phyloP scores from a whole-genome alignment of 176 grass and related monocot genomes.

The Carex parvula region DNA sequence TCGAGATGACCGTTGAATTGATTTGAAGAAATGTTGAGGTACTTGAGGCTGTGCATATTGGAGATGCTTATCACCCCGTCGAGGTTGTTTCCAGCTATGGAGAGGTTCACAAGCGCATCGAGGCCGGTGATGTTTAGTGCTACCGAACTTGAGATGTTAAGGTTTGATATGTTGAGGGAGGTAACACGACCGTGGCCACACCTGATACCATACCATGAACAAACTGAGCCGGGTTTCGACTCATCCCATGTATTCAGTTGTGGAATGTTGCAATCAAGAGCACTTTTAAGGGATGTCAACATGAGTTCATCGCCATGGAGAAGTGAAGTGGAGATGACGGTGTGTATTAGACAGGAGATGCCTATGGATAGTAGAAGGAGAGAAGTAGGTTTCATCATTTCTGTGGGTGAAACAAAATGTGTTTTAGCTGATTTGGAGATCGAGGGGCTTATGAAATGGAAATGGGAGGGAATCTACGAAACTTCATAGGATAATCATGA shows the following conservation, averaged over 20 bases:
- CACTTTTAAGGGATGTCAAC: slow-evolving; percentile 44
- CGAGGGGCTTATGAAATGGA: slow-evolving; percentile 30
- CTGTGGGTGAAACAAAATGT: neutral
- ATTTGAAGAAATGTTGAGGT: slow-evolving; percentile 69
- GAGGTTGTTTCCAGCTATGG: slow-evolving; percentile 69
- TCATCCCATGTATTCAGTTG: slow-evolving; percentile 48
- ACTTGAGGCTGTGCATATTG: slow-evolving; percentile 40
- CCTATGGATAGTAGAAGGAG: slow-evolving; percentile 22
- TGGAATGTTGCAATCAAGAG: slow-evolving; percentile 31
- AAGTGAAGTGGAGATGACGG: neutral
- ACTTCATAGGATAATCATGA: slow-evolving; percentile 59
- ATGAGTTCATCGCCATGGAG: slow-evolving; percentile 52
- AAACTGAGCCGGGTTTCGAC: slow-evolving; percentile 47
- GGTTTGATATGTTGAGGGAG: slow-evolving; percentile 53
- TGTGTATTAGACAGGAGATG: slow-evolving; percentile 12
- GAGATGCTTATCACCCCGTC: slow-evolving; percentile 35
- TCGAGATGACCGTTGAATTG: slow-evolving; percentile 53
- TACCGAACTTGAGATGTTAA: slow-evolving; percentile 64
- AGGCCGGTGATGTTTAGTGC: slow-evolving; percentile 31
- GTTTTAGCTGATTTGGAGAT: slow-evolving; percentile 30
- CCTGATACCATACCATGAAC: slow-evolving; percentile 68
- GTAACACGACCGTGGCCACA: slow-evolving; percentile 59
- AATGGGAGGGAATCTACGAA: slow-evolving; percentile 61
- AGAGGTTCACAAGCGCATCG: slow-evolving; percentile 50
- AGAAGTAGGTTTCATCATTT: slow-evolving; percentile 36